Base-by-base conservation (phyloP, 169 alveolate species). In the Cryptosporidium baileyi region DNA sequence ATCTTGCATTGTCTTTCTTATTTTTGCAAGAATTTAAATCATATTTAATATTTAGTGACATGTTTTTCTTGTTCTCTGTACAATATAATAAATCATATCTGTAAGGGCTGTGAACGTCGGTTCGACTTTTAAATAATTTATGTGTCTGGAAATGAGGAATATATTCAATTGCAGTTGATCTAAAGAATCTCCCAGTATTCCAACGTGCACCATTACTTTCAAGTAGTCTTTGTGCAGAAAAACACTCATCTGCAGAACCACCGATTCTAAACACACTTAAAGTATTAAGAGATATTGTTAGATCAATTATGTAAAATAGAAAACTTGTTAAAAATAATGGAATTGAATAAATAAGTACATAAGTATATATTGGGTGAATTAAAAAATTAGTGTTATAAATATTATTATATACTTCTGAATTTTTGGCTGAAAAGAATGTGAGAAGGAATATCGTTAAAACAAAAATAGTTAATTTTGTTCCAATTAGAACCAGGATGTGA, bases 211-310 rank as follows among this genome's bases (percentile, higher is more conserved):
- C 26, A 13, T 57, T 57, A 30, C 13, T 57, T 57, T 57, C 40
- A 24, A 57, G 13, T 1, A 57, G 63, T 5, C 26, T 22, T 57
- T 30, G n/a, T 3, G 63, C 63, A 5, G 63, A 2, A n/a, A 57
- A 19, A 13, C 1, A 57, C 40, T 57, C 63, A 24, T 57, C 63
- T n/a, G 63, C 63, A 57, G 7, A 19, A 19, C 63, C 63, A 5
- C 63, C 63, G n/a, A 57, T 30, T 17, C 63, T 9, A 22, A 57
- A 57, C 1, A 57, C 63, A 57, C 63, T 57, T 30, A 57, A 13
- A 19, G 63, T 57, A 30, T 57, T 57, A 19, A 57, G 63, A 19
- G 63, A 57, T 19, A 57, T 30, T 5, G 26, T 30, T 22, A 57
- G 63, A 24, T 57, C 63, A 7, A 57, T 19, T 3, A 30, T 57